Conservation (phyloP, 768 basidiomycete genomes). For the Amanita pseudoporphyria region DNA sequence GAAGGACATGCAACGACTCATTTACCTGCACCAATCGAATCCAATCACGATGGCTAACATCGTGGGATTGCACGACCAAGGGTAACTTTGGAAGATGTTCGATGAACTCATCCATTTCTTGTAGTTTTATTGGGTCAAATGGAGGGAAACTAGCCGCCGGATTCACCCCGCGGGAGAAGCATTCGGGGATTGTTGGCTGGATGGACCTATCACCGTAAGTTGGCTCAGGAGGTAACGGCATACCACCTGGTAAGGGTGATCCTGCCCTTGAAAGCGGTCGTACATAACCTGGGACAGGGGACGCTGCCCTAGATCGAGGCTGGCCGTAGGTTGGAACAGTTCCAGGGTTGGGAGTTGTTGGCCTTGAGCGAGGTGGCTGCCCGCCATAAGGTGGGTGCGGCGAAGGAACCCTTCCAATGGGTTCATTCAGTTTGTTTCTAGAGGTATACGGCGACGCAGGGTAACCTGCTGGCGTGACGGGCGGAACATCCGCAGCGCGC, state of each 20-base stretch:
- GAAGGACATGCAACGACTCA: neutral
- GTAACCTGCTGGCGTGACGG: slow-evolving; percentile 20
- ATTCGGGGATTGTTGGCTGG: slow-evolving; percentile 55
- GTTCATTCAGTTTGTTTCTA: slow-evolving; percentile 15
- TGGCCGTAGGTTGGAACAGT: slow-evolving; percentile 30
- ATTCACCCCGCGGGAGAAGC: slow-evolving; percentile 67
- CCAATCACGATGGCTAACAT: slow-evolving; percentile 76
- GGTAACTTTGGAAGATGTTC: slow-evolving; percentile 67
- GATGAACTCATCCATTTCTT: slow-evolving; percentile 69
- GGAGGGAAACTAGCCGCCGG: slow-evolving; percentile 55
- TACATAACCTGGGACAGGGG: neutral
- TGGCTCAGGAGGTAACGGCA: slow-evolving; percentile 11
- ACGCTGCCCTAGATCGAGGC: slow-evolving; percentile 14
- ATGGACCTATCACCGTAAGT: slow-evolving; percentile 21
- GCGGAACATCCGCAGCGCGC: slow-evolving; percentile 33
- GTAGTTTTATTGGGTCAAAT: slow-evolving; percentile 62
- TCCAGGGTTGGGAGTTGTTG: slow-evolving; percentile 50
- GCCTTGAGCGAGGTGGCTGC: slow-evolving; percentile 31
- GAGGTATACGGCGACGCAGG: slow-evolving; percentile 24
- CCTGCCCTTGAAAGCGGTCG: slow-evolving; percentile 32
- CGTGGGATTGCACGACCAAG: slow-evolving; percentile 58
- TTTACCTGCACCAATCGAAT: slow-evolving; percentile 63
- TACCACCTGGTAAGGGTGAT: slow-evolving; percentile 41
- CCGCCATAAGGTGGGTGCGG: slow-evolving; percentile 55
- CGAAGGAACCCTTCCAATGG: slow-evolving; percentile 28